Evolutionary conservation across 345 rosid genomes (phyloP), one percentile per base, ranked within the genome.

Genomic region (Melaleuca quinquenervia): DNA sequence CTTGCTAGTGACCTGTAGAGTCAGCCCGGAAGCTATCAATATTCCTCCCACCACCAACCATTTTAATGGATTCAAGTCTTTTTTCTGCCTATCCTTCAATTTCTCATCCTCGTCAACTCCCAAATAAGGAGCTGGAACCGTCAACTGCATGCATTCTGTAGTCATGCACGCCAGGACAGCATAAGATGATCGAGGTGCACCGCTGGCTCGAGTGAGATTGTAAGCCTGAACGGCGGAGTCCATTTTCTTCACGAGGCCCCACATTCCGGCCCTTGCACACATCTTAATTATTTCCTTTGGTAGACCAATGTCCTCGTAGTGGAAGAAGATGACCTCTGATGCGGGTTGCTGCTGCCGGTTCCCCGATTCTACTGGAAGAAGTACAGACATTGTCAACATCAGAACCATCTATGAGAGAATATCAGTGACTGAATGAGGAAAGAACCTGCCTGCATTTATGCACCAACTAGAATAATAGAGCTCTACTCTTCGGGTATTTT

Each of bases 31-130:
- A 58, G 64, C 84, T 13, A 86, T 53, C 49, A 86, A n/a, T 8
- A 82, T 53, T 58, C 87, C 87, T 60, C 87, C 87, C 45, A 86
- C 52, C 20, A 86, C 87, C 49, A 86, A n/a, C 87, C 87, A 86
- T 50, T 82, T 55, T 29, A 36, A 49, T 11, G 70, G n/a, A 27
- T 85, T 85, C 20, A 44, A 8, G 60, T 45, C 75, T n/a, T 48
- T 85, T 70, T 1, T 53, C 52, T 44, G n/a, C 27, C 18, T 48
- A 11, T n/a, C 52, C 44, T 16, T 48, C 52, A 29, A 14, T 32
- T 86, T 84, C 32, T 27, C 84, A 20, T n/a, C 21, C 52, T 48
- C 21, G 36, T 60, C 32, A 10, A 24, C 54, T 27, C 29, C 55
- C 13, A 24, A 7, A 14, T 22, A 3, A 16, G 84, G 29, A 26